Conservation (phyloP, 352 stramenopile genomes). For the Globisporangium cystogenes region DNA sequence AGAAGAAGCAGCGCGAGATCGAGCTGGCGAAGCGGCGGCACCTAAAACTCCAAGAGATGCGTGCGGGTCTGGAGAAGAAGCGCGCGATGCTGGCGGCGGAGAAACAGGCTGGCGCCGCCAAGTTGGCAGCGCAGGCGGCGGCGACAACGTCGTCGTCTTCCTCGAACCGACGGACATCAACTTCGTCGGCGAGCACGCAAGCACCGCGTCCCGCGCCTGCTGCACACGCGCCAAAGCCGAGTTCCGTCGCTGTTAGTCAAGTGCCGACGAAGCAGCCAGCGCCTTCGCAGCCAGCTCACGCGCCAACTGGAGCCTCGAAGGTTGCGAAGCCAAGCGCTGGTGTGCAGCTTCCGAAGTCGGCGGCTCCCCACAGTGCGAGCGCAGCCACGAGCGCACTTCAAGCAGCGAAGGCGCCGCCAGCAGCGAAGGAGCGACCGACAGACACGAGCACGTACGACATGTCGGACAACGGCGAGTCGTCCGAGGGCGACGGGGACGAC, state of each 20-base stretch:
- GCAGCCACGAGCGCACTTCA: background rate
- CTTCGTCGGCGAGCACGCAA: background rate
- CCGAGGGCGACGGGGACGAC: slow-evolving; percentile 35
- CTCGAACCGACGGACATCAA: slow-evolving; percentile 1
- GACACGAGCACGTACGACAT: slow-evolving; percentile 58
- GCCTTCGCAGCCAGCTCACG: background rate
- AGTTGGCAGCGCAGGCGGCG: slow-evolving; percentile 14
- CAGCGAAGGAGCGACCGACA: slow-evolving; percentile 16
- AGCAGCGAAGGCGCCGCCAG: background rate
- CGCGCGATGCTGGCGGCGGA: slow-evolving; percentile 43
- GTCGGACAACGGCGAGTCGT: slow-evolving; percentile 75
- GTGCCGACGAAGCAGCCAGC: background rate
- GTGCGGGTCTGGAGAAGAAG: slow-evolving; percentile 66
- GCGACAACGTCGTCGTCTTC: slow-evolving; percentile 6
- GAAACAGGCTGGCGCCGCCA: slow-evolving; percentile 16
- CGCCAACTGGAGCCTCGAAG: background rate
- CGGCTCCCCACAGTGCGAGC: background rate
- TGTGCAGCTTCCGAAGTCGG: background rate
- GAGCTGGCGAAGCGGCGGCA: slow-evolving; percentile 57
- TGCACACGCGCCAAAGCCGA: background rate
- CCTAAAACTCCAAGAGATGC: slow-evolving; percentile 61
- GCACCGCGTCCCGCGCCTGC: background rate
- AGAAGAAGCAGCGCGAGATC: slow-evolving; percentile 63
- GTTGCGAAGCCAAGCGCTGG: background rate
- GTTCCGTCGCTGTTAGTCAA: background rate